Base-by-base conservation (phyloP, 2,329 filamentous ascomycete genomes). In the Huntiella abstrusa region DNA sequence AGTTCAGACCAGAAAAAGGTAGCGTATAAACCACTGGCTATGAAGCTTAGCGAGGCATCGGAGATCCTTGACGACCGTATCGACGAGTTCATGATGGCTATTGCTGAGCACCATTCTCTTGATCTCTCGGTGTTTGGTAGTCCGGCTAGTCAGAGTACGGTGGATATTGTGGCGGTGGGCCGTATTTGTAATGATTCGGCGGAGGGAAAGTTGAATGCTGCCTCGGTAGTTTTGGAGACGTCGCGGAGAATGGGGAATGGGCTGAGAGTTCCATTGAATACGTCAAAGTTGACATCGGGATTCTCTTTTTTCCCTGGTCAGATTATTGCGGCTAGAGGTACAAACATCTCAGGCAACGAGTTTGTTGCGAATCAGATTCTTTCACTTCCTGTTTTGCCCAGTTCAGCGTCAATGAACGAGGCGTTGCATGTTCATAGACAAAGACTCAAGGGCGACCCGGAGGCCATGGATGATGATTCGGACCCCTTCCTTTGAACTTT, bases 11-110 rank as follows among this genome's bases (percentile, higher is more conserved):
- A 85, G 56, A 86, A 87, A 59, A 95, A 94, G 59, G 80, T 95
- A 54, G 76, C 69, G 1, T 98, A 96, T 63, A 91, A 87, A 58
- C 83, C 86, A 2, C 79, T 96, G 69, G 81, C 84, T 2, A 94
- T 96, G 86, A 93, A 94, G 57, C 69, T 91, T 5, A 87, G 84
- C 4, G 87, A 95, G 59, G 78, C 85, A 0, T 93, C 88, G 4
- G 87, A 94, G 60, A 83, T 94, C 39, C 71, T 96, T 5, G 91
- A 98, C 62, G 88, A 96, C 61, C 73, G 86, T 54, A 95, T 98
- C 64, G 86, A 96, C 55, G 85, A 87, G 52, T 94, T 95, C 56
- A 70, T 76, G 49, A 64, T 67, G n/a, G 61, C 86, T 1, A 69
- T 93, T 4, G 77, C 83, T 61, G 73, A 80, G 47, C 69, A 86